Evolutionary conservation across 768 basidiomycete genomes (phyloP).

Genomic region (Kwoniella bestiolae): DNA sequence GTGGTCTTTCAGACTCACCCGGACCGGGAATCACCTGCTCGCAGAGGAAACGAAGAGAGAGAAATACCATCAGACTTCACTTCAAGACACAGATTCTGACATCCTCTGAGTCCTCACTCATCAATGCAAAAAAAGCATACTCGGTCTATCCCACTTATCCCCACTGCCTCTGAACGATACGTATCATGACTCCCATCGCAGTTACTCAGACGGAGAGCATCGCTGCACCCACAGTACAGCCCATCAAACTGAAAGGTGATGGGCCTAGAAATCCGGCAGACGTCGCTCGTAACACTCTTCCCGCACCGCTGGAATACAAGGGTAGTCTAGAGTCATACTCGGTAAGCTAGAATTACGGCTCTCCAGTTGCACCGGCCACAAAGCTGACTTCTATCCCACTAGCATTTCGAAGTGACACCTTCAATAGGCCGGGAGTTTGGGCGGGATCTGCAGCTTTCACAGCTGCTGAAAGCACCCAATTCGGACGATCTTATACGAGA

Average conservation of each 20-base stretch:
- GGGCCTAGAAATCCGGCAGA: neutral
- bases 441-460: slow-evolving; percentile 61
- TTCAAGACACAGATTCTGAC: too few relatives aligned
- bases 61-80: too few relatives aligned
- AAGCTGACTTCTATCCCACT: neutral
- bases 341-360: slow-evolving; percentile 2
- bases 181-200: slow-evolving; percentile 12
- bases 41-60: too few relatives aligned
- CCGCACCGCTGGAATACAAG: slow-evolving; percentile 37
- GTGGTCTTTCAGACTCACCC: too few relatives aligned
- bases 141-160: too few relatives aligned
- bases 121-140: too few relatives aligned
- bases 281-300: slow-evolving; percentile 19
- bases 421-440: slow-evolving; percentile 66
- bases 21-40: too few relatives aligned
- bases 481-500: slow-evolving; percentile 64
- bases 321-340: slow-evolving; percentile 43
- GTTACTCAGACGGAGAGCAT: neutral
- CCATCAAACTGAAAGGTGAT: neutral
- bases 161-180: too few relatives aligned
- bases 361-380: neutral
- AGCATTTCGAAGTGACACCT: slow-evolving; percentile 60
- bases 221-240: neutral
- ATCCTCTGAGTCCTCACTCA: too few relatives aligned
- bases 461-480: slow-evolving; percentile 61